Evolutionary conservation across 768 basidiomycete species (phyloP).

Genomic region (Macrolepiota fuliginosa): DNA sequence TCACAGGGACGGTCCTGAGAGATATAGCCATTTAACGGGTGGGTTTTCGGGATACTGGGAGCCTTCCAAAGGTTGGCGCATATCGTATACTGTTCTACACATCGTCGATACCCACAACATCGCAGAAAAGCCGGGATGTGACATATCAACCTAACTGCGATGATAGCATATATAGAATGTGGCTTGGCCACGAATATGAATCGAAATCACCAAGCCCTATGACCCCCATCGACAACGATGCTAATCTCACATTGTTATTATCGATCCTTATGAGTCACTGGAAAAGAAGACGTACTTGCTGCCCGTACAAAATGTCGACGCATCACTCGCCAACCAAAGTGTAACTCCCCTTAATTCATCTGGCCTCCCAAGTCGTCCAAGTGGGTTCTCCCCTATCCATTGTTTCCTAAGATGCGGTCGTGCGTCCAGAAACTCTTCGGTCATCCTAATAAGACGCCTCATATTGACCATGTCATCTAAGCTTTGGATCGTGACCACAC

Average conservation of each 20-base stretch:
- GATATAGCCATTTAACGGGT: background rate
- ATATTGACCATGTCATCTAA: background rate
- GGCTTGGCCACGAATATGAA: too few relatives aligned
- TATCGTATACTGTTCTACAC: too few relatives aligned
- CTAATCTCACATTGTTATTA: background rate
- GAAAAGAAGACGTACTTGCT: constrained; percentile 48
- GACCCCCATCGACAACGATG: constrained; percentile 23
- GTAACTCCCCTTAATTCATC: constrained; percentile 69
- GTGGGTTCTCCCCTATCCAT: constrained; percentile 60
- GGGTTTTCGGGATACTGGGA: too few relatives aligned
- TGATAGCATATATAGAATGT: background rate
- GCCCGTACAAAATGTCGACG: constrained; percentile 69
- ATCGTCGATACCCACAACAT: too few relatives aligned
- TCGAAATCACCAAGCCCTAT: constrained; percentile 19
- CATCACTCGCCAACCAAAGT: constrained; percentile 68
- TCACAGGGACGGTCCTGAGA: background rate
- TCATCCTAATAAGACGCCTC: constrained; percentile 16
- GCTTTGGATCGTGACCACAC: constrained; percentile 13
- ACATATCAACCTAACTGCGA: background rate
- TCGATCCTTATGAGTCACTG: background rate
- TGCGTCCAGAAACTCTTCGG: constrained; percentile 29
- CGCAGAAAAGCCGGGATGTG: background rate
- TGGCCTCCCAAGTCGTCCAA: constrained; percentile 61
- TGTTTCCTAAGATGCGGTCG: constrained; percentile 50
- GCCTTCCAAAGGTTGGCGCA: too few relatives aligned